Conservation (phyloP, 192 early-diverging fungal genomes). For the Coemansia sp. region DNA sequence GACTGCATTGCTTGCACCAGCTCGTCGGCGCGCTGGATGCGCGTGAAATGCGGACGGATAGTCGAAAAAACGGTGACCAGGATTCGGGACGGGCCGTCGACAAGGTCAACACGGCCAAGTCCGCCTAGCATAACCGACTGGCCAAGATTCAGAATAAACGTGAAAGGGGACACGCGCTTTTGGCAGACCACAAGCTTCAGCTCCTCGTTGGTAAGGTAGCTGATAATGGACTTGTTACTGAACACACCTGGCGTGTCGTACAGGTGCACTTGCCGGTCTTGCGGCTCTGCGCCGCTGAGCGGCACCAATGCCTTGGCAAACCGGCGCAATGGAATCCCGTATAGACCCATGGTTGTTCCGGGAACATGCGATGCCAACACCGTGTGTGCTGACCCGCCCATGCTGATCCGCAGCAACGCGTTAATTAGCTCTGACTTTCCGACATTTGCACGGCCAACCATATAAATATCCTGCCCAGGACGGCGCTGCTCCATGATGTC, state of each 20-base stretch:
- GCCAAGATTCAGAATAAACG: constrained; percentile 54
- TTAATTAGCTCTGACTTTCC: constrained; percentile 75
- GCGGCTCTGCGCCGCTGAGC: constrained; percentile 19
- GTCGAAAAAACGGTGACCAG: constrained; percentile 55
- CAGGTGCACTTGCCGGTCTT: constrained; percentile 34
- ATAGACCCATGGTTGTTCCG: constrained; percentile 69
- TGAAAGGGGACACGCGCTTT: constrained; percentile 52
- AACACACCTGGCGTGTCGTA: constrained; percentile 67
- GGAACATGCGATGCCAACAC: constrained; percentile 61
- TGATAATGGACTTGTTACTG: constrained; percentile 51
- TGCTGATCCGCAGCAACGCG: constrained; percentile 56
- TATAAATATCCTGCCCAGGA: constrained; percentile 57
- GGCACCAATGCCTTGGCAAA: constrained; percentile 51
- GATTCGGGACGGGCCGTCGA: constrained; percentile 44
- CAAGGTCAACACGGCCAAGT: constrained; percentile 57
- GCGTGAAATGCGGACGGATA: constrained; percentile 58
- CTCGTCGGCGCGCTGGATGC: constrained; percentile 46
- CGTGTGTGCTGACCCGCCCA: constrained; percentile 46
- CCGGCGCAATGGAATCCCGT: constrained; percentile 55
- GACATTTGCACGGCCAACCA: constrained; percentile 71
- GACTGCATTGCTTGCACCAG: constrained; percentile 32
- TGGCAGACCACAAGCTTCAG: constrained; percentile 48
- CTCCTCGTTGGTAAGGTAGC: constrained; percentile 51
- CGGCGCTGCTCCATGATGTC: constrained; percentile 40
- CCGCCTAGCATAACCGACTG: constrained; percentile 57